A percentile compares a stretch with the other conserved stretches of the same genome.
Conservation (phyloP, 2,329 filamentous ascomycete species). For the Hirsutella thompsonii region DNA sequence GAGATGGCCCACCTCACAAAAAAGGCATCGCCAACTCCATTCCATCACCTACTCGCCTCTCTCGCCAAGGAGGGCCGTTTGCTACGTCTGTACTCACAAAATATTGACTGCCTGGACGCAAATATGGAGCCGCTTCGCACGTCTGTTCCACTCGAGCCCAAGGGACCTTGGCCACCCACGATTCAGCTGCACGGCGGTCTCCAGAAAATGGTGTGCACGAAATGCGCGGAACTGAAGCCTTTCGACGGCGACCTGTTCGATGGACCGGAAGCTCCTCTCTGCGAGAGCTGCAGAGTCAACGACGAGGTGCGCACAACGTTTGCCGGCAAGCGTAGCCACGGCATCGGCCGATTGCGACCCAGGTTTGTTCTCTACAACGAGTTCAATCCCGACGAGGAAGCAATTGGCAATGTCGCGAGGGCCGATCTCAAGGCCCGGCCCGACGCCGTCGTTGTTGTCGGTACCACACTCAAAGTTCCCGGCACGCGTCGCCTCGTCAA, state of each 20-base stretch:
- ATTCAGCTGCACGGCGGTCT: slow-evolving; percentile 90
- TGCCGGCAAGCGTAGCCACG: slow-evolving; percentile 82
- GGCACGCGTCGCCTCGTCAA: slow-evolving; percentile 81
- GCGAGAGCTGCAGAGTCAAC: slow-evolving; percentile 57
- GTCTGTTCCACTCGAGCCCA: slow-evolving; percentile 64
- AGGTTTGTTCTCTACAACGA: slow-evolving; percentile 97
- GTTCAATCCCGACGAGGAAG: slow-evolving; percentile 89
- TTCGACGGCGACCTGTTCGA: slow-evolving; percentile 73
- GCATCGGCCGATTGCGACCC: slow-evolving; percentile 78
- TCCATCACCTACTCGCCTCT: slow-evolving; percentile 88
- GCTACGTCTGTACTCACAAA: slow-evolving; percentile 87
- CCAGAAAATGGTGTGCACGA: slow-evolving; percentile 93
- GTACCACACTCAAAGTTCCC: slow-evolving; percentile 89
- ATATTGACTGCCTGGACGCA: slow-evolving; percentile 91
- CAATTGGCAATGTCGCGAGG: slow-evolving; percentile 81
- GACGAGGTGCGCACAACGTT: slow-evolving; percentile 64
- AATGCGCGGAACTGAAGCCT: slow-evolving; percentile 65
- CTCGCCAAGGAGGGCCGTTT: slow-evolving; percentile 78
- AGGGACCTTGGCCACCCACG: slow-evolving; percentile 85
- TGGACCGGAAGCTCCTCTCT: slow-evolving; percentile 72
- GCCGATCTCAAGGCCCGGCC: slow-evolving; percentile 77
- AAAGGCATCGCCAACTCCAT: slow-evolving; percentile 67
- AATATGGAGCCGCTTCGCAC: slow-evolving; percentile 69
- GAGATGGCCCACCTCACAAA: slow-evolving; percentile 70
- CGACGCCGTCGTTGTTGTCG: slow-evolving; percentile 87